Conservation (phyloP, 2,329 filamentous ascomycete species). For the Tolypocladium cylindrosporum region DNA sequence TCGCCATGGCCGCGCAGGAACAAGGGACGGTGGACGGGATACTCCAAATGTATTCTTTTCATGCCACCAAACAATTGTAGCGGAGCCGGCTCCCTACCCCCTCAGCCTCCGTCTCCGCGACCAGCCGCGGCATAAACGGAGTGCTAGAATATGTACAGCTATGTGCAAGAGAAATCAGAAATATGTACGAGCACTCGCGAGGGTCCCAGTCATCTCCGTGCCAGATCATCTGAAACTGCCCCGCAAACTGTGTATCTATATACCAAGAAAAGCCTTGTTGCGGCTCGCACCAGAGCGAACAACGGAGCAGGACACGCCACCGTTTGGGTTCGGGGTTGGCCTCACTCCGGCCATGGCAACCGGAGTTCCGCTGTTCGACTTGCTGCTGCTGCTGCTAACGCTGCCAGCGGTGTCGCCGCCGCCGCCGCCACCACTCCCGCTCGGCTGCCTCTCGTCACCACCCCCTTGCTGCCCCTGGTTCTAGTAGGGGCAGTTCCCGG, state of each 20-base stretch:
- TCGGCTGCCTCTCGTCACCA: not conserved
- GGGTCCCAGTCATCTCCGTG: not conserved
- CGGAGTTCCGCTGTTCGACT: not conserved
- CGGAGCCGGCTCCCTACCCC: not conserved
- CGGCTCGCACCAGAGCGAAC: not conserved
- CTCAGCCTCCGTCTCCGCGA: not conserved
- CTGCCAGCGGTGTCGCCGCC: not conserved
- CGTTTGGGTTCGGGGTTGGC: not conserved
- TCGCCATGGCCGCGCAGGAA: not conserved
- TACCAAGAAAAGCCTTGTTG: not conserved
- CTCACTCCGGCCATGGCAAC: not conserved
- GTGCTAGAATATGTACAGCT: not conserved
- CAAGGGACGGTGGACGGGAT: not conserved
- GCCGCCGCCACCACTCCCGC: not conserved
- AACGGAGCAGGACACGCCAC: not conserved
- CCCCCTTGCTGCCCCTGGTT: not conserved
- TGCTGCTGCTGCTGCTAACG: not conserved
- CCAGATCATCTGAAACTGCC: not conserved
- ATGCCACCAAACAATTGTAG: not conserved
- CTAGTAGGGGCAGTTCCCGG: conserved; percentile 20
- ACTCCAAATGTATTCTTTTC: too few species aligned
- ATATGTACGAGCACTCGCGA: not conserved
- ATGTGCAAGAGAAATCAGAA: not conserved
- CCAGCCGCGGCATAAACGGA: not conserved
- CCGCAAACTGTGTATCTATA: not conserved